phyloP scores from a whole-genome alignment of 2,329 filamentous ascomycete genomes.

The Clonostachys rosea region DNA sequence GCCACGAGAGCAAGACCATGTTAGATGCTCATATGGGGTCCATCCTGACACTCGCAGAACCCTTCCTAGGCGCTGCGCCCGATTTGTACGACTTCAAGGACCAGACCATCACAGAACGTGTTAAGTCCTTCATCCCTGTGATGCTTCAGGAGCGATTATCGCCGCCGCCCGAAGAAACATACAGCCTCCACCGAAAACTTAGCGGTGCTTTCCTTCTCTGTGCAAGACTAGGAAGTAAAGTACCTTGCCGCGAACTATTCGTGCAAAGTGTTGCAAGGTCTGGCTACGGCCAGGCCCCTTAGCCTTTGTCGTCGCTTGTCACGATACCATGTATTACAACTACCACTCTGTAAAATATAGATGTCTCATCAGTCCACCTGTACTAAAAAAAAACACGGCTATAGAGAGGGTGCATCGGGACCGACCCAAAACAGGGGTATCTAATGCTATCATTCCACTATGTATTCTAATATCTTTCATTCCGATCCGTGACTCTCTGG shows the following conservation, averaged over 20 bases:
- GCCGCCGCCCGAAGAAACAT: slow-evolving; percentile 95
- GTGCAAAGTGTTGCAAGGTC: slow-evolving; percentile 41
- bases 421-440: no score
- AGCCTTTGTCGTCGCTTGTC: neutral
- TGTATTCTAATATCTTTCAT: neutral
- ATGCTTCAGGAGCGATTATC: slow-evolving; percentile 88
- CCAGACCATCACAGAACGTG: slow-evolving; percentile 94
- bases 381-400: no score
- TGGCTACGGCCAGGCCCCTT: slow-evolving; percentile 12
- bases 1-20: slow-evolving; percentile 82
- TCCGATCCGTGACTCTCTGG: slow-evolving; percentile 8
- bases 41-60: slow-evolving; percentile 86
- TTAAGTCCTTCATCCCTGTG: slow-evolving; percentile 80
- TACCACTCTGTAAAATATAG: neutral
- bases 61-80: slow-evolving; percentile 72
- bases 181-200: slow-evolving; percentile 89
- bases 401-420: no score
- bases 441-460: no score
- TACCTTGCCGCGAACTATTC: slow-evolving; percentile 80
- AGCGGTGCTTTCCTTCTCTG: slow-evolving; percentile 94
- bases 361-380: no score
- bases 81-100: slow-evolving; percentile 87
- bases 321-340: neutral
- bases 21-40: slow-evolving; percentile 84
- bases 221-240: slow-evolving; percentile 76